Evolutionary conservation across 345 rosid species (phyloP).

Genomic region (Ceriops decandra): DNA sequence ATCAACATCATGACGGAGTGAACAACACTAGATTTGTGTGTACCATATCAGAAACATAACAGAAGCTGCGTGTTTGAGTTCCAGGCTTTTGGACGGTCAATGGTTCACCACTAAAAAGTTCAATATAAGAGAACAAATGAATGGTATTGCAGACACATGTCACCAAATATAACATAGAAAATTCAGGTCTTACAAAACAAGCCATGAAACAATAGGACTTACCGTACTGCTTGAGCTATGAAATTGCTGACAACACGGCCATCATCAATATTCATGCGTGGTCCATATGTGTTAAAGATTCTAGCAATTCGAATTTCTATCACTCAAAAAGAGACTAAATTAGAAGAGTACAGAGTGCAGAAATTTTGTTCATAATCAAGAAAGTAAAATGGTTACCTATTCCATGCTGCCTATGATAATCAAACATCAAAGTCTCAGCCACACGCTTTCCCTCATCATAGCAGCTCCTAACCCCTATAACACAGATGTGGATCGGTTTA

Average conservation of each 20-base stretch:
- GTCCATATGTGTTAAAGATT: conserved; percentile 97
- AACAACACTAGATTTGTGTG: not conserved
- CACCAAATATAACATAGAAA: not conserved
- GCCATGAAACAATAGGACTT: conserved; percentile 4
- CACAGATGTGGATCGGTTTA: conserved; percentile 6
- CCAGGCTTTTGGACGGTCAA: conserved; percentile 97
- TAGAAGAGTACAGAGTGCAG: not conserved
- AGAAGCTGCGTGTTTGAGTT: conserved; percentile 96
- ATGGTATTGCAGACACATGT: not conserved
- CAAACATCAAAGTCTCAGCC: conserved; percentile 96
- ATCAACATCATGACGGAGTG: not conserved
- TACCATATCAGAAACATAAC: conserved; percentile 96
- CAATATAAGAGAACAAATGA: conserved; percentile 3
- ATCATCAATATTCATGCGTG: conserved; percentile 98
- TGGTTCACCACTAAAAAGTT: conserved; percentile 60
- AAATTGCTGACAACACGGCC: conserved; percentile 99
- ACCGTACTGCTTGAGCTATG: conserved; percentile 99
- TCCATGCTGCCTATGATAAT: conserved; percentile 96
- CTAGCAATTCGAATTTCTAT: conserved; percentile 95
- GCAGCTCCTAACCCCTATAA: conserved; percentile 85
- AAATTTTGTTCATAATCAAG: not conserved
- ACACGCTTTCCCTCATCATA: conserved; percentile 98
- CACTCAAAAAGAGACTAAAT: conserved; percentile 8
- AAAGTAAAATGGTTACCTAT: conserved; percentile 44
- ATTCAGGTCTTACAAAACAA: not conserved